A percentile compares a stretch with the other conserved stretches of the same genome.
Conservation (phyloP, 768 basidiomycete genomes). For the Tricholoma sp. region DNA sequence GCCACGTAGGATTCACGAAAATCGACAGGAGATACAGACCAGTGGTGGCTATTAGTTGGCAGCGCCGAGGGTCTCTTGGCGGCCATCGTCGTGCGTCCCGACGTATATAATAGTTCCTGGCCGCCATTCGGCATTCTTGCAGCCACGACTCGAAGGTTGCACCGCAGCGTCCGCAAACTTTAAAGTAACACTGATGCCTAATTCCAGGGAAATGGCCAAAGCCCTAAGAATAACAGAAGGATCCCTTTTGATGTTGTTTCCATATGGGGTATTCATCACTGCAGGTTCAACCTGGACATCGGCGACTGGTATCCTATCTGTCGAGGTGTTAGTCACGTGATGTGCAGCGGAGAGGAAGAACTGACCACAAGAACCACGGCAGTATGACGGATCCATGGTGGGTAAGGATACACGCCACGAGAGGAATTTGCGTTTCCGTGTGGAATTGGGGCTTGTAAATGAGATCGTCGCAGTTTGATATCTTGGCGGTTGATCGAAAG, state of each 20-base stretch:
- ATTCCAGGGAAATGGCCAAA: slow-evolving; percentile 36
- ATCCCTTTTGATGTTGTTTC: slow-evolving; percentile 25
- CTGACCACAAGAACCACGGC: slow-evolving; percentile 24
- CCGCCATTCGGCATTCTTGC: neutral
- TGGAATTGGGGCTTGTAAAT: slow-evolving; percentile 17
- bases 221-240: slow-evolving; percentile 31
- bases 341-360: neutral
- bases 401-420: slow-evolving; percentile 29
- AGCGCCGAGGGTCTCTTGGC: slow-evolving; percentile 6
- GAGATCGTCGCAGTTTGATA: slow-evolving; percentile 21
- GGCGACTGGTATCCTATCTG: slow-evolving; percentile 25
- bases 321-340: slow-evolving; percentile 1
- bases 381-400: slow-evolving; percentile 15
- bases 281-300: slow-evolving; percentile 31
- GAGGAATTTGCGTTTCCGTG: slow-evolving; percentile 14
- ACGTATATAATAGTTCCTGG: slow-evolving; percentile 11
- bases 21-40: neutral
- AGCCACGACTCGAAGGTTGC: slow-evolving; percentile 5
- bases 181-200: slow-evolving; percentile 31
- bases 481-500: slow-evolving; percentile 17
- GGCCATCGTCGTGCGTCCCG: slow-evolving; percentile 9
- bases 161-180: slow-evolving; percentile 14
- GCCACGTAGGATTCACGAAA: too few species aligned
- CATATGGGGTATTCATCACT: slow-evolving; percentile 30
- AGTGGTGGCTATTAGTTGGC: neutral